Evolutionary conservation across 2,329 filamentous ascomycete genomes (phyloP).

Genomic region (Talaromyces piceae): DNA sequence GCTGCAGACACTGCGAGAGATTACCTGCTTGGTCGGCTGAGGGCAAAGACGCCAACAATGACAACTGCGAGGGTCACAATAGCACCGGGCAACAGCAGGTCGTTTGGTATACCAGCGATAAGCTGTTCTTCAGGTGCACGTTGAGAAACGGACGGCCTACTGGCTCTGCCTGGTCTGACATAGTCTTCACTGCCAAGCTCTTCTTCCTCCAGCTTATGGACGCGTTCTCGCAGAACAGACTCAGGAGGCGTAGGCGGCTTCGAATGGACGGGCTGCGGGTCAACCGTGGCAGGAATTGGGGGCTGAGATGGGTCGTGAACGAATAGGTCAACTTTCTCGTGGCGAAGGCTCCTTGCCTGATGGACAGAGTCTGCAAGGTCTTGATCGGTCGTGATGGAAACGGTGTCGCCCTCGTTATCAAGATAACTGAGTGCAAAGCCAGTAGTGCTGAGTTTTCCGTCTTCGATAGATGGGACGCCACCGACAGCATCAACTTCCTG

Average conservation of each 20-base stretch:
- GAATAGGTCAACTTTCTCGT: constrained; percentile 94
- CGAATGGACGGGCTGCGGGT: constrained; percentile 48
- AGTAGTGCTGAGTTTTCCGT: constrained; percentile 65
- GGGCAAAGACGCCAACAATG: constrained; percentile 85
- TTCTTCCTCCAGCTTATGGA: constrained; percentile 33
- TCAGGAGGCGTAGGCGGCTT: constrained; percentile 48
- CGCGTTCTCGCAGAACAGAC: constrained; percentile 21
- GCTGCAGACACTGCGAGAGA: background rate
- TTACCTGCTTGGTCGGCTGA: constrained; percentile 58
- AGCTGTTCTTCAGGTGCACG: constrained; percentile 62
- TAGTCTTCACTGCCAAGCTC: constrained; percentile 41
- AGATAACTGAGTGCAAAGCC: constrained; percentile 93
- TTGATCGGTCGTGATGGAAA: constrained; percentile 92
- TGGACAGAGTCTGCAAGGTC: constrained; percentile 86
- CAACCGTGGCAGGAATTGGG: constrained; percentile 60
- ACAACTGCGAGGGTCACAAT: constrained; percentile 93
- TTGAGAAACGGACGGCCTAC: constrained; percentile 39
- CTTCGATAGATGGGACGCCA: constrained; percentile 67
- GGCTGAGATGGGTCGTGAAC: constrained; percentile 89
- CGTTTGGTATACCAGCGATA: constrained; percentile 87
- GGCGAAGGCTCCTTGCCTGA: constrained; percentile 66
- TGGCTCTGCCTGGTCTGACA: constrained; percentile 31
- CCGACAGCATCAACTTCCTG: constrained; percentile 75
- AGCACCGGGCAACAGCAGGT: constrained; percentile 83
- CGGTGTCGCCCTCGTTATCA: constrained; percentile 92